Evolutionary conservation across 305 asterid genomes (phyloP), one percentile per base, ranked within the genome.

Genomic region (Fraxinus velutina): DNA sequence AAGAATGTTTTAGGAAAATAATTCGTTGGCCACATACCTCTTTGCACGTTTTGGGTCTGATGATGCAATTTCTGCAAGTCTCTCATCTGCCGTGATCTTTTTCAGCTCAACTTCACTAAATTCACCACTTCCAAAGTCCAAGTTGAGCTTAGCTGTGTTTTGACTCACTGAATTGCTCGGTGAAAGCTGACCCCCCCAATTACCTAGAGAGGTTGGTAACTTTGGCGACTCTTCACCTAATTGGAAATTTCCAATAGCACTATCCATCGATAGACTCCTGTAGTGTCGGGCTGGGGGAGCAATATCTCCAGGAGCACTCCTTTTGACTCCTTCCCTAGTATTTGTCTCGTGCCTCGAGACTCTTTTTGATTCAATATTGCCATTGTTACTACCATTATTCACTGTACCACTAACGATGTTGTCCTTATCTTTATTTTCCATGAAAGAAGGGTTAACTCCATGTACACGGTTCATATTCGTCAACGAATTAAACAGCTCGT

Each of bases 251-350:
- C 92, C 95, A 73, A 93, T 83, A 33, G 90, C 95, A 77, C 98
- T 92, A 83, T 95, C 99, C 89, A 93, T 89, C 10, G 99, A 95
- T 70, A 92, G 94, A 85, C 99, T 93, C 92, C 98, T 88, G 73
- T 84, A 86, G 80, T 94, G 98, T 60, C 90, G 87, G 36, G 84
- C 76, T 6, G 85, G 83, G 1, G 92, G 93, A 78, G 87, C 91
- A 82, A 86, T 86, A 89, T 86, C 90, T 27, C 84, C 93, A 78
- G 86, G 80, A 37, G 92, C 92, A 78, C 89, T 88, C 81, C 93
- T 91, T 79, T 92, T 90, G 76, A 44, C 83, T 9, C 92, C 89
- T 86, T 87, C 92, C 82, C 84, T 84, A 32, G 82, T 66, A 57
- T 37, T 75, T 19, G 76, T 72, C 2, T 77, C 88, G 27, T 88